Evolutionary conservation across 129 eudicot genomes (phyloP).

Genomic region (Flaveria linearis): DNA sequence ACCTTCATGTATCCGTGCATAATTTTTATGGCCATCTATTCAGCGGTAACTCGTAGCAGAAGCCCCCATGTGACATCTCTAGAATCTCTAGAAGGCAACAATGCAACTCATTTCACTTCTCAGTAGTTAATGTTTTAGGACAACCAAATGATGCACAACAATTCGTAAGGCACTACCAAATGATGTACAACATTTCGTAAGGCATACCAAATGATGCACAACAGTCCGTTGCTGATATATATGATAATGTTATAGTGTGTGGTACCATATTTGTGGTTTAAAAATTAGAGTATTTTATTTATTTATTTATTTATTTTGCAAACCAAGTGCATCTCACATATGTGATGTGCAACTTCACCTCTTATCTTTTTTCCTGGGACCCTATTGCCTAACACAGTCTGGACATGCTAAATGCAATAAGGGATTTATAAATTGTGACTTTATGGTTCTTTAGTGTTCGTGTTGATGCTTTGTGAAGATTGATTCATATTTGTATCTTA

Average conservation of each 20-base stretch:
- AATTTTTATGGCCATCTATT: not conserved
- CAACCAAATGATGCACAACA: not conserved
- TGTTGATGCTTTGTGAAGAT: conserved; percentile 4
- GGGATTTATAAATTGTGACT: not conserved
- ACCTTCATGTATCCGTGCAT: not conserved
- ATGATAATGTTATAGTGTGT: no score
- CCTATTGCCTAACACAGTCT: not conserved
- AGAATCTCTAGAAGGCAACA: not conserved
- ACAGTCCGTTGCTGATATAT: no score
- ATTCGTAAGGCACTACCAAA: no score
- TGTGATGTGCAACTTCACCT: not conserved
- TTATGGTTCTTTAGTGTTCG: conserved; percentile 6
- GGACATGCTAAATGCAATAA: not conserved
- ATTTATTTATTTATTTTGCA: no score
- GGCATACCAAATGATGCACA: no score
- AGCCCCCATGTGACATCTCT: not conserved
- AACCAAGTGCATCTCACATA: not conserved
- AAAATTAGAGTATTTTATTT: no score
- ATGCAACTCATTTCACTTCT: not conserved
- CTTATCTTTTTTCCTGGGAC: not conserved
- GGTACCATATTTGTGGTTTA: no score
- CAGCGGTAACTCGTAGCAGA: not conserved
- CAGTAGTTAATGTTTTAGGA: no score
- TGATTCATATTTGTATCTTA: conserved; percentile 7
- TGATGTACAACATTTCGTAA: no score